Evolutionary conservation across 352 stramenopile species (phyloP).

Genomic region (Halophytophthora batemanensis): DNA sequence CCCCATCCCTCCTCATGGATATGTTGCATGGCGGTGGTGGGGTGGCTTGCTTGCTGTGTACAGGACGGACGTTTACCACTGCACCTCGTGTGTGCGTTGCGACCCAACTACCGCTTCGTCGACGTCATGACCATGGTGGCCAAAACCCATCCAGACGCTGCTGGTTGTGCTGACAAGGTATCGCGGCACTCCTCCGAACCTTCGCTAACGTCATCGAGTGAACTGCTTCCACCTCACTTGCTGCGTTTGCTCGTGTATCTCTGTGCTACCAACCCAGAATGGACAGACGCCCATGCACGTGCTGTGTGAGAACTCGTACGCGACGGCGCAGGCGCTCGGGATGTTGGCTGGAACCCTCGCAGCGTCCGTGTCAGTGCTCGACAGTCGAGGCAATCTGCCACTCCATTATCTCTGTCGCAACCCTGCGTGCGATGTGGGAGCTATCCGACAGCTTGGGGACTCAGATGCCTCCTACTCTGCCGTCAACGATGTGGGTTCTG

Average conservation of each 20-base stretch:
- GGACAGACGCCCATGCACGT: slow-evolving; percentile 54
- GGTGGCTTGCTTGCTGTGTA: background rate
- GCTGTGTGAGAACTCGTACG: slow-evolving; percentile 42
- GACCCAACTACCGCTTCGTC: slow-evolving; percentile 48
- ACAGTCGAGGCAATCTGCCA: slow-evolving; percentile 40
- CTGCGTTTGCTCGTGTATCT: background rate
- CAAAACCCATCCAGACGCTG: slow-evolving; percentile 30
- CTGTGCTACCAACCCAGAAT: slow-evolving; percentile 7
- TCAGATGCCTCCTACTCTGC: slow-evolving; percentile 28
- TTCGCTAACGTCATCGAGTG: background rate
- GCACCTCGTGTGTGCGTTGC: slow-evolving; percentile 48
- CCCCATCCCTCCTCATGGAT: too few relatives aligned
- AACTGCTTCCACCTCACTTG: background rate
- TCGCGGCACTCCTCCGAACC: background rate
- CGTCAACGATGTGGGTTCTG: slow-evolving; percentile 35
- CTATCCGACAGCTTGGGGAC: slow-evolving; percentile 33
- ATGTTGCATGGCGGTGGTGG: too few relatives aligned
- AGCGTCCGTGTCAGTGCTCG: slow-evolving; percentile 30
- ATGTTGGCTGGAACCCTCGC: slow-evolving; percentile 32
- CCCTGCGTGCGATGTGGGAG: slow-evolving; percentile 34
- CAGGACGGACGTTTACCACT: slow-evolving; percentile 47
- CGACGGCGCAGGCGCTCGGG: slow-evolving; percentile 37
- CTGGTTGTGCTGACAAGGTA: slow-evolving; percentile 42
- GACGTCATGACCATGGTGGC: slow-evolving; percentile 57
- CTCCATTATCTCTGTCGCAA: slow-evolving; percentile 58